A percentile compares a stretch with the other conserved stretches of the same genome.
These are phyloP conservation scores for Psilocybe cyanescens DNA, from an alignment of 768 basidiomycete genomes.

Conservation along the genomic window DNA sequence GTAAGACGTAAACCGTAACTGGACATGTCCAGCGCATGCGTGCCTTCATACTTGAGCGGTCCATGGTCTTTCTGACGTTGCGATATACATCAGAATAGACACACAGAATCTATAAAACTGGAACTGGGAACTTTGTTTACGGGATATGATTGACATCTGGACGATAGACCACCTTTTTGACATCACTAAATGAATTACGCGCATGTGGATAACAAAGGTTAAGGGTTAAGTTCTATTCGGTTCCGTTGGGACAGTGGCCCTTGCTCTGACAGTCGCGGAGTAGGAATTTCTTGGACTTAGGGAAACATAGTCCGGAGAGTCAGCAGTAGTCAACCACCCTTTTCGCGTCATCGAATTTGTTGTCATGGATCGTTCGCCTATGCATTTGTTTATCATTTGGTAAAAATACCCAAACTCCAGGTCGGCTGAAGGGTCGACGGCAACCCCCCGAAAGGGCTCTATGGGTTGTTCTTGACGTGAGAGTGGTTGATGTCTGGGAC, in stretches of 20 bases:
- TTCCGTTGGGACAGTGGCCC: neutral
- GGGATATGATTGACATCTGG: neutral
- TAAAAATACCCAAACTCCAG: neutral
- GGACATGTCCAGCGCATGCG: neutral
- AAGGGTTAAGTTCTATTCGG: neutral
- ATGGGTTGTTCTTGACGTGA: neutral
- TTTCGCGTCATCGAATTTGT: neutral
- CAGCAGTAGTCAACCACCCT: neutral
- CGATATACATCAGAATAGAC: neutral
- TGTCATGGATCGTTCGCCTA: neutral
- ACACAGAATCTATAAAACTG: neutral
- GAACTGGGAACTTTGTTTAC: neutral
- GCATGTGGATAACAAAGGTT: neutral
- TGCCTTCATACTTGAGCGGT: conserved; percentile 2
- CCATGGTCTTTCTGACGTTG: neutral
- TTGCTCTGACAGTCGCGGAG: neutral
- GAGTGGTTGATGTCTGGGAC: neutral
- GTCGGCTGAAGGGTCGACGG: conserved; percentile 1
- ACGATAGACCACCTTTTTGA: neutral
- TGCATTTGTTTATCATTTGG: neutral
- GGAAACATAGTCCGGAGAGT: neutral
- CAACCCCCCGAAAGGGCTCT: neutral
- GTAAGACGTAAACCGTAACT: neutral
- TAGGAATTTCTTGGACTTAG: neutral
- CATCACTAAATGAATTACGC: neutral